Evolutionary conservation across 2,329 filamentous ascomycete species (phyloP).

Genomic region (Geosmithia putterillii): DNA sequence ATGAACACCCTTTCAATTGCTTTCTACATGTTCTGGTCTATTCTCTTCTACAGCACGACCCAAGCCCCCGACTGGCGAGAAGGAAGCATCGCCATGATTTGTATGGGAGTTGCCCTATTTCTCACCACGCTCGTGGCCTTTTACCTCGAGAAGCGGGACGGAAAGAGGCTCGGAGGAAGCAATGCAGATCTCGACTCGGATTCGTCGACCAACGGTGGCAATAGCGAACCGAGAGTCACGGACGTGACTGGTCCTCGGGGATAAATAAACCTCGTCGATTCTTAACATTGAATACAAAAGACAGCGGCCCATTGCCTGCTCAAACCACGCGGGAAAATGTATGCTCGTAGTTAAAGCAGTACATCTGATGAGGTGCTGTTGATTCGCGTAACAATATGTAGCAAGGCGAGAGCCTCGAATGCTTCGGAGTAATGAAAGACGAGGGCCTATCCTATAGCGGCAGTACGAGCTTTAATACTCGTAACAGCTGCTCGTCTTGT

Average conservation of each 20-base stretch:
- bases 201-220: background rate
- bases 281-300: background rate
- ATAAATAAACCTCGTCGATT: background rate
- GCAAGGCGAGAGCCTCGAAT: no score
- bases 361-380: no score
- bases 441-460: no score
- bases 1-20: conserved; percentile 6
- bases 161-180: background rate
- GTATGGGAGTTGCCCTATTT: background rate
- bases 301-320: no score
- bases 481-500: no score
- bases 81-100: conserved; percentile 6
- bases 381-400: no score
- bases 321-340: no score
- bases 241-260: background rate
- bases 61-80: conserved; percentile 5
- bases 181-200: background rate
- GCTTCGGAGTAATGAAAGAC: no score
- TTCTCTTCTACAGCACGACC: conserved; percentile 4
- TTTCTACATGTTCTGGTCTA: conserved; percentile 5
- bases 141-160: background rate
- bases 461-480: no score
- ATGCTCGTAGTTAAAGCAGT: no score
- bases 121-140: background rate
- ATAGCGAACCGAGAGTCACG: background rate